Conservation (phyloP, 2,329 filamentous ascomycete genomes). For the Scytalidium lignicola region DNA sequence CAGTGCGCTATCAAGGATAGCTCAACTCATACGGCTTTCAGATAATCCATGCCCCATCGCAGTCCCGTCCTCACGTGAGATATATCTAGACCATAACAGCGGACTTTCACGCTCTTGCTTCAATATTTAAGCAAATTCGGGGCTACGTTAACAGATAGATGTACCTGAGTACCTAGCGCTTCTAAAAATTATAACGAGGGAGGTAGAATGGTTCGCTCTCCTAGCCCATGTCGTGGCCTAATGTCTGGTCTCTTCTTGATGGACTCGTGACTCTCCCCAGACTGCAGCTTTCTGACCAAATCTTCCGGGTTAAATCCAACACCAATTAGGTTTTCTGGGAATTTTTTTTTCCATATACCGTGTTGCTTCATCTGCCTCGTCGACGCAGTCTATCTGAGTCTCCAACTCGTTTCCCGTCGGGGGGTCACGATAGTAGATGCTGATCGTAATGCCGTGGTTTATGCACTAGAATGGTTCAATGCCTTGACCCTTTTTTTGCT, state of each 20-base stretch:
- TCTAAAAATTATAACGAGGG: too few species aligned
- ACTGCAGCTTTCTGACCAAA: conserved; percentile 23
- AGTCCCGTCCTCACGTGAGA: too few species aligned
- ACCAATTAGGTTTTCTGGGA: conserved; percentile 39
- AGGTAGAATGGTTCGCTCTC: too few species aligned
- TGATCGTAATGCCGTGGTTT: conserved; percentile 42
- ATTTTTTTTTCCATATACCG: conserved; percentile 34
- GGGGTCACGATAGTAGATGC: conserved; percentile 44
- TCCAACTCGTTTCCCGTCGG: conserved; percentile 44
- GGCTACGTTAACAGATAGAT: too few species aligned
- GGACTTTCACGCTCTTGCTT: too few species aligned
- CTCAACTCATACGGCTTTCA: too few species aligned
- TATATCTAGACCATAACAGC: too few species aligned
- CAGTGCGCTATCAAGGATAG: too few species aligned
- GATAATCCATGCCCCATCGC: too few species aligned
- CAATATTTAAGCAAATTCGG: too few species aligned
- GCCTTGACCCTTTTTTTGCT: conserved; percentile 28
- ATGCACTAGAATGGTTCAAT: conserved; percentile 37
- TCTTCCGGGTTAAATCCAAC: conserved; percentile 40
- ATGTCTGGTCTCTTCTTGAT: conserved; percentile 10
- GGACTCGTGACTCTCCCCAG: conserved; percentile 18
- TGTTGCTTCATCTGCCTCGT: conserved; percentile 30
- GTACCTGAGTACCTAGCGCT: too few species aligned
- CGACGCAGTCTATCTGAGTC: conserved; percentile 40
- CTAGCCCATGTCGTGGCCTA: neutral